Evolutionary conservation across 2,329 filamentous ascomycete species (phyloP).

Genomic region (Colletotrichum theobromicola): DNA sequence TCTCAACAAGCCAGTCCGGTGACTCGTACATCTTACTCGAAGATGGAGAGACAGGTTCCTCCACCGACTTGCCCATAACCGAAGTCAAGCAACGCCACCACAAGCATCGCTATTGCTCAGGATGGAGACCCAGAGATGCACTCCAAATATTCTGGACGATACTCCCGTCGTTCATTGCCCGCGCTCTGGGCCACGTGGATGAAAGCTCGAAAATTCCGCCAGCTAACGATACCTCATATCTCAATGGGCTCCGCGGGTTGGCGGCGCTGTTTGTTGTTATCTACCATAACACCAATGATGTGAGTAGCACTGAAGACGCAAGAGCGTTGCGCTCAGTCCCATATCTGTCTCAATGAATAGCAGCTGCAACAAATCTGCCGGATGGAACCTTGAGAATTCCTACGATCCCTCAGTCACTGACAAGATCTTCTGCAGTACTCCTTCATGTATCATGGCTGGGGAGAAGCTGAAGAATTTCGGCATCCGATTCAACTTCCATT

Average conservation of each 20-base stretch:
- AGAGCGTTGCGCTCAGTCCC: not conserved
- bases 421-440: not conserved
- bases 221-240: slow-evolving; percentile 49
- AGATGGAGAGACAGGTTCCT: not conserved
- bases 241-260: slow-evolving; percentile 62
- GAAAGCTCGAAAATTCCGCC: not conserved
- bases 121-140: not conserved
- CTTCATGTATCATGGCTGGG: not conserved
- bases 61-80: not conserved
- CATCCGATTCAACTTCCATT: slow-evolving; percentile 27
- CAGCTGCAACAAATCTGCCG: too few species aligned
- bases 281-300: slow-evolving; percentile 48
- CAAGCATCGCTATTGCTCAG: not conserved
- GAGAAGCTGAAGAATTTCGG: not conserved
- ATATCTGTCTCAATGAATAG: not conserved
- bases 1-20: not conserved
- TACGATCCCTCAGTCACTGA: slow-evolving; percentile 19
- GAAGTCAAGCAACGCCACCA: not conserved
- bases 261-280: slow-evolving; percentile 61
- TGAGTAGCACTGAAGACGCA: not conserved
- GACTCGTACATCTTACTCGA: not conserved
- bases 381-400: not conserved
- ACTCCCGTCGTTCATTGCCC: slow-evolving; percentile 2
- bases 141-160: not conserved
- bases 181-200: not conserved